Conservation (phyloP, 208 protist genomes). For the Paratrypanosoma confusum region DNA sequence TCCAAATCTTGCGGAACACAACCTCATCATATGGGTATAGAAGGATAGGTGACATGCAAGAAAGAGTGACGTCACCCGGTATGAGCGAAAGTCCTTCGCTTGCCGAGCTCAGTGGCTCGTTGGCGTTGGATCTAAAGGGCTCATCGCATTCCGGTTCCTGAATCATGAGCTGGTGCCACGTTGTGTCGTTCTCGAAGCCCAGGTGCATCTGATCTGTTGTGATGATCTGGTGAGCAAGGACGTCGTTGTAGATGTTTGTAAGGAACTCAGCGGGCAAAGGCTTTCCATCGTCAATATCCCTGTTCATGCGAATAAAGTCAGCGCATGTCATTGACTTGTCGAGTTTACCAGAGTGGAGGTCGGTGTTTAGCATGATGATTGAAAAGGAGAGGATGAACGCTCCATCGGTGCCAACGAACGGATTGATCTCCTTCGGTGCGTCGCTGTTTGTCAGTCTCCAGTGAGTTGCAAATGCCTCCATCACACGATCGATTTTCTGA, state of each 20-base stretch:
- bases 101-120: constrained; percentile 2
- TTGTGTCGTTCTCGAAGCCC: constrained; percentile 69
- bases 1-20: constrained; percentile 44
- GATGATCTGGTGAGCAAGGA: constrained; percentile 86
- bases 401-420: constrained; percentile 63
- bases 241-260: constrained; percentile 86
- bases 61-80: not conserved
- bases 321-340: constrained; percentile 89
- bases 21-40: constrained; percentile 23
- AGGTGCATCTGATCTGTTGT: constrained; percentile 82
- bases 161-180: constrained; percentile 56
- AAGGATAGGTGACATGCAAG: constrained; percentile 1
- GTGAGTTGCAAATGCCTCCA: constrained; percentile 79
- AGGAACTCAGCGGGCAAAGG: constrained; percentile 86
- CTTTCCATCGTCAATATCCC: constrained; percentile 92
- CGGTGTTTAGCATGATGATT: constrained; percentile 99
- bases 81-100: not conserved
- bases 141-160: not conserved
- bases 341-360: constrained; percentile 92
- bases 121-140: not conserved
- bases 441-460: constrained; percentile 60
- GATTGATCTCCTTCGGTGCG: constrained; percentile 48
- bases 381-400: constrained; percentile 95
- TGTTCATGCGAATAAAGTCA: constrained; percentile 93
- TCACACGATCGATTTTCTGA: constrained; percentile 91